Evolutionary conservation across 202 grass and related monocot genomes (phyloP).

Genomic region (Carex arenaria): DNA sequence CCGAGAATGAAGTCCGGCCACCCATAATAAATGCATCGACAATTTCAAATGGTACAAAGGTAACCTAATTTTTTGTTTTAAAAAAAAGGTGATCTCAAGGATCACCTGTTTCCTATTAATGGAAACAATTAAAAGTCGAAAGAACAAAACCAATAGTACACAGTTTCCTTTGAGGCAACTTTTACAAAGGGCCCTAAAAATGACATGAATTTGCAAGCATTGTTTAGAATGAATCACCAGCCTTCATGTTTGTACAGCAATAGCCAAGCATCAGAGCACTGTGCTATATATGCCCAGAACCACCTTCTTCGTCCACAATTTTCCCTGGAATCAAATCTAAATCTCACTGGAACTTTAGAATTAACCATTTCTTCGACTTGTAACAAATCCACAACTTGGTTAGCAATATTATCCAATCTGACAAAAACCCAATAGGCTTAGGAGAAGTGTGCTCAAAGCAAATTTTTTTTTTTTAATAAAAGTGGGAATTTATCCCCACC

Average conservation of each 20-base stretch:
- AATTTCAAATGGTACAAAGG: conserved; percentile 64
- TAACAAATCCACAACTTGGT: background rate
- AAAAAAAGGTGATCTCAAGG: background rate
- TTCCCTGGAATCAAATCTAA: background rate
- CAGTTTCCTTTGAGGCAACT: background rate
- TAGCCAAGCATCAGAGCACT: background rate
- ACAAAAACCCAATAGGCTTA: background rate
- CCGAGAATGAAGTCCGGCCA: conserved; percentile 65
- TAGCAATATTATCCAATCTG: background rate
- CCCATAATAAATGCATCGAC: conserved; percentile 72
- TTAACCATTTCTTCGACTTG: background rate
- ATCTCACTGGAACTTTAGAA: background rate
- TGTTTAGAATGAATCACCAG: background rate
- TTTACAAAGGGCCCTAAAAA: background rate
- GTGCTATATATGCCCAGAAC: background rate
- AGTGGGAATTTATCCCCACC: too few relatives aligned
- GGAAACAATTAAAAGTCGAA: background rate
- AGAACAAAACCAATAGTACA: background rate
- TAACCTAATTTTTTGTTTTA: conserved; percentile 23
- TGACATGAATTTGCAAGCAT: background rate
- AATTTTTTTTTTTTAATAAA: background rate
- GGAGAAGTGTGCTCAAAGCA: background rate
- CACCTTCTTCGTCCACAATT: background rate
- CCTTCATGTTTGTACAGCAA: conserved; percentile 2
- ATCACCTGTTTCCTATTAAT: conserved; percentile 3